Conservation (phyloP, 2,329 filamentous ascomycete species). For the Neopestalotiopsis clavispora region DNA sequence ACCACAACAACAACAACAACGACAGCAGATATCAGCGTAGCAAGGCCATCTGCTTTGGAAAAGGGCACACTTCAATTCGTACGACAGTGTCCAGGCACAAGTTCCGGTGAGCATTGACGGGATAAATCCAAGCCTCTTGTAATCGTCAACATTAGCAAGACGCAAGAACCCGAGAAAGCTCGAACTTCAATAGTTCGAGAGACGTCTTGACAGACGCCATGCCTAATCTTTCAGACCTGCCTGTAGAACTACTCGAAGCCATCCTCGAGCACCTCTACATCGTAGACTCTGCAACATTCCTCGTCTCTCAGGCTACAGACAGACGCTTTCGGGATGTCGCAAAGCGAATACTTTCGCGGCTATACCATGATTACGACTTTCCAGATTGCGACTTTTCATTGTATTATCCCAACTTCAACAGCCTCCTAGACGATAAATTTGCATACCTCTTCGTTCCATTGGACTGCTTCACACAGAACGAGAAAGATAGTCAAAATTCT, state of each 20-base stretch:
- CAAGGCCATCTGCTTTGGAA: too few species aligned
- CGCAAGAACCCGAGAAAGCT: neutral
- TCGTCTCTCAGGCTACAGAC: slow-evolving; percentile 19
- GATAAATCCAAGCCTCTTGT: too few species aligned
- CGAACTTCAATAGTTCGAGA: neutral
- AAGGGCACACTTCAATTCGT: too few species aligned
- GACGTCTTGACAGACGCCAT: slow-evolving; percentile 9
- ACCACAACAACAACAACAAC: too few species aligned
- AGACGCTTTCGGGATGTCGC: slow-evolving; percentile 19
- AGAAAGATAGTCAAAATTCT: slow-evolving; percentile 19
- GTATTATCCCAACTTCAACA: too few species aligned
- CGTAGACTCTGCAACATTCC: slow-evolving; percentile 20
- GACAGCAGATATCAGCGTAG: too few species aligned
- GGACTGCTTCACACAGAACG: slow-evolving; percentile 22
- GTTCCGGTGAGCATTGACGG: too few species aligned
- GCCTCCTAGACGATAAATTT: too few species aligned
- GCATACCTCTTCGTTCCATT: too few species aligned
- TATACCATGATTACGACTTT: too few species aligned
- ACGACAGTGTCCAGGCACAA: too few species aligned
- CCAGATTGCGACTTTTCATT: too few species aligned
- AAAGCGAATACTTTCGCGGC: slow-evolving; percentile 14
- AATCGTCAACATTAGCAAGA: neutral
- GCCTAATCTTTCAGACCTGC: slow-evolving; percentile 19
- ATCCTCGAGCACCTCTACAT: slow-evolving; percentile 20
- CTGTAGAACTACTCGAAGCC: slow-evolving; percentile 20